Percentiles rank a stretch among this genome's conserved stretches.
These are phyloP conservation scores for Mycosphaerelloides madeirae DNA, from an alignment of 2,329 filamentous ascomycete genomes.

Conservation along the genomic window DNA sequence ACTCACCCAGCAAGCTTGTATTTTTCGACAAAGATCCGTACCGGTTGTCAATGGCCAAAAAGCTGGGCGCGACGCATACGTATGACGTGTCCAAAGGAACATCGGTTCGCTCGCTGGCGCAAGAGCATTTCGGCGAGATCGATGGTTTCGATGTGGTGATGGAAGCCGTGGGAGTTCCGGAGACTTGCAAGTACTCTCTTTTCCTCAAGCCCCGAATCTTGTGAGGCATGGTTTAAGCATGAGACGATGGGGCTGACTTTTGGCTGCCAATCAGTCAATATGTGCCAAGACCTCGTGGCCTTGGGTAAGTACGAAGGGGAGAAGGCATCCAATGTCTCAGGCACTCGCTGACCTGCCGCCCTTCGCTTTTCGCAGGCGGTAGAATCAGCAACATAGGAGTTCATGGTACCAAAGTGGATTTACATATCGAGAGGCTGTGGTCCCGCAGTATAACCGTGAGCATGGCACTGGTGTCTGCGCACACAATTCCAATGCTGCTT, in stretches of 20 bases:
- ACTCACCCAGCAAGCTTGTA: slow-evolving; percentile 49
- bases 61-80: slow-evolving; percentile 46
- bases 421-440: slow-evolving; percentile 54
- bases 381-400: slow-evolving; percentile 56
- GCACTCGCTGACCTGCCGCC: no score
- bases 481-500: slow-evolving; percentile 25
- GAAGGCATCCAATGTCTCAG: no score
- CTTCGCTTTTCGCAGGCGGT: no score
- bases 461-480: slow-evolving; percentile 25
- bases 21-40: slow-evolving; percentile 49
- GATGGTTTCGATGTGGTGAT: slow-evolving; percentile 55
- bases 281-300: slow-evolving; percentile 51
- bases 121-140: slow-evolving; percentile 42
- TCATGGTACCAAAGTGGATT: slow-evolving; percentile 49
- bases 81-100: slow-evolving; percentile 37
- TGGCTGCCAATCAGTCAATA: slow-evolving; percentile 40
- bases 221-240: no score
- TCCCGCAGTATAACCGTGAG: slow-evolving; percentile 39
- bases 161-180: slow-evolving; percentile 53
- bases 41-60: slow-evolving; percentile 45
- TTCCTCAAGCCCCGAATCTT: not conserved
- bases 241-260: not conserved
- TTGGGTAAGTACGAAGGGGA: no score
- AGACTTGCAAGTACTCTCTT: slow-evolving; percentile 35
- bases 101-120: slow-evolving; percentile 39